Percentiles rank a stretch among this genome's conserved stretches.
Conservation (phyloP, 495 filamentous ascomycete genomes). For the Trichoderma gamsii region DNA sequence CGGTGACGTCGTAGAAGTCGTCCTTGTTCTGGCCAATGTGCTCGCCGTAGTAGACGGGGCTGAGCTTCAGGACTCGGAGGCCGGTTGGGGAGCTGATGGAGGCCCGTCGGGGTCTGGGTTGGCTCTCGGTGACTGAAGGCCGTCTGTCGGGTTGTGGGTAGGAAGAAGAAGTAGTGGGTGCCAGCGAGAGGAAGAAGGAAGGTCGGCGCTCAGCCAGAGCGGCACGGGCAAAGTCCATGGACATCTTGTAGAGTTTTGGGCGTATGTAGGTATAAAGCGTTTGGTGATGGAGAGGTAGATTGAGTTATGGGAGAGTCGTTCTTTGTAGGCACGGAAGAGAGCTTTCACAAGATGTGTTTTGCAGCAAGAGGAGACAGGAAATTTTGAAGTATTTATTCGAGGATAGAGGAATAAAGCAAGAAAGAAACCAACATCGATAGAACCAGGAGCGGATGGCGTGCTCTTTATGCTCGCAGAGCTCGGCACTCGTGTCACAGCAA, state of each 20-base stretch:
- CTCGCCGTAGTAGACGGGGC: constrained; percentile 46
- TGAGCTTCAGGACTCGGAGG: constrained; percentile 44
- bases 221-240: constrained; percentile 7
- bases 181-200: constrained; percentile 39
- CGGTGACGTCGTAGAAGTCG: constrained; percentile 37
- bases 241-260: neutral
- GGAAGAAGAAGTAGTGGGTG: constrained; percentile 38
- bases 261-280: neutral
- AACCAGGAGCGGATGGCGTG: neutral
- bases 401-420: neutral
- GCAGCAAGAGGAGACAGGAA: neutral
- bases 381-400: neutral
- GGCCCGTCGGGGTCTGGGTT: constrained; percentile 23
- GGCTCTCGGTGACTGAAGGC: constrained; percentile 6
- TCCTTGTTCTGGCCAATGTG: constrained; percentile 38
- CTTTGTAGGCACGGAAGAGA: neutral
- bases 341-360: neutral
- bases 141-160: constrained; percentile 28
- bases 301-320: neutral
- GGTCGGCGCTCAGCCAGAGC: constrained; percentile 27
- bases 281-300: neutral
- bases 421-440: neutral
- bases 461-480: constrained; percentile 4
- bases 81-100: constrained; percentile 33
- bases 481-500: constrained; percentile 3